Evolutionary conservation across 1,284 basidiomycete genomes (phyloP), one percentile per base, ranked within the genome.

Genomic region (Cutaneotrichosporon cutaneum): DNA sequence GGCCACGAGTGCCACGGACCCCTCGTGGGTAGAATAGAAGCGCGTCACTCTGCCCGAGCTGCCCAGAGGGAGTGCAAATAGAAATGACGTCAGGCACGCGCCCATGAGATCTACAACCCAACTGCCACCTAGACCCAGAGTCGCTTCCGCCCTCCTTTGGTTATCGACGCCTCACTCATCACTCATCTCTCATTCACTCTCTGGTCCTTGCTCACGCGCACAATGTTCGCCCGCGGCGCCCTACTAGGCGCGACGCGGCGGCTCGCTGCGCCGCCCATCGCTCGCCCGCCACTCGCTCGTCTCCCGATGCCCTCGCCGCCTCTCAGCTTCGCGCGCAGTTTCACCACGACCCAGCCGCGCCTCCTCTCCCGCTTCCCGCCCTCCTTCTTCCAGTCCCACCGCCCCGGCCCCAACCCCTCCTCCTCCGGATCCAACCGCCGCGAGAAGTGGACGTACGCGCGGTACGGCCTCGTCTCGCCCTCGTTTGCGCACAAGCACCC

Each of bases 401-500:
- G 51, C 11, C 7, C 18, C 30, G 9, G 9, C 18, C 18, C 39
- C 18, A 42, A 18, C 4, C 18, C 45, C 27, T 13, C 8, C 47
- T 4, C 27, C 24, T n/a, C 48, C 26, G 14, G 16, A 11, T 9
- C 51, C 51, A 9, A 32, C 48, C 21, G 21, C 18, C 39, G 27
- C 27, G 14, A 18, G 33, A 58, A 39, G 16, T 58, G 55, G 55
- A 33, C 30, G 8, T 56, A 48, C 18, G 30, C 55, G 7, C 44
- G 45, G 4, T 35, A 56, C 27, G 55, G 55, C 14, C 26, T 58
- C 21, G 14, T 47, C 10, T 32, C 44, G 5, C 56, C 56, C 14
- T n/a, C 35, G 21, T 63, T 63, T 27, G 24, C 30, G 11, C 7
- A 22, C 11, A 55, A 52, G 24, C 66, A 74, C 54, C 73, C 72